phyloP scores from a whole-genome alignment of 2,329 filamentous ascomycete genomes.

The Trichoderma semiorbis region DNA sequence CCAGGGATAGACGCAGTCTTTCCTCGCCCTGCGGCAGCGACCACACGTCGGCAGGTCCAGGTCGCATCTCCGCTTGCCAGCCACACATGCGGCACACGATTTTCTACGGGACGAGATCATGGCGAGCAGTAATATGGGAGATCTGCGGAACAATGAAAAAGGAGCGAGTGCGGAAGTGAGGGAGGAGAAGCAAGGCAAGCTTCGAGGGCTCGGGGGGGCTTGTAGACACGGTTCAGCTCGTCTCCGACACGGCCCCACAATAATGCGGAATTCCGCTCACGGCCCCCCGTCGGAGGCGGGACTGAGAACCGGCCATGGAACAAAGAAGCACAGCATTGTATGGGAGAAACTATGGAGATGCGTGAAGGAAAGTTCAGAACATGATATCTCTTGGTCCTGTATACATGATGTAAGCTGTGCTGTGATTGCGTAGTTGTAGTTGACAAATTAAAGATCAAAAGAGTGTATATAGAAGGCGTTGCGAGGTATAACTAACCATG shows the following conservation, averaged over 20 bases:
- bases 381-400: not conserved
- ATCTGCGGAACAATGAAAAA: not conserved
- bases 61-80: constrained; percentile 13
- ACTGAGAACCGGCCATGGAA: not conserved
- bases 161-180: not conserved
- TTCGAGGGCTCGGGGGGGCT: not conserved
- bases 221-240: not conserved
- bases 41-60: constrained; percentile 9
- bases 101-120: constrained; percentile 7
- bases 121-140: not conserved
- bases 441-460: not conserved
- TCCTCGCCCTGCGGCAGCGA: not conserved
- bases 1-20: constrained; percentile 9
- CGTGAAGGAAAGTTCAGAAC: not conserved
- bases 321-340: not conserved
- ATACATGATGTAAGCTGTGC: not conserved
- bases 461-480: not conserved
- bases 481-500: not conserved
- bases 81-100: constrained; percentile 14
- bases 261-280: constrained; percentile 19
- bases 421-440: not conserved
- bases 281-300: not conserved
- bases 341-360: not conserved
- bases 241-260: not conserved
- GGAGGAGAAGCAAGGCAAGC: not conserved